These are phyloP conservation scores for Heritiera fomes DNA, from an alignment of 345 rosid genomes.

Conservation along the genomic window DNA sequence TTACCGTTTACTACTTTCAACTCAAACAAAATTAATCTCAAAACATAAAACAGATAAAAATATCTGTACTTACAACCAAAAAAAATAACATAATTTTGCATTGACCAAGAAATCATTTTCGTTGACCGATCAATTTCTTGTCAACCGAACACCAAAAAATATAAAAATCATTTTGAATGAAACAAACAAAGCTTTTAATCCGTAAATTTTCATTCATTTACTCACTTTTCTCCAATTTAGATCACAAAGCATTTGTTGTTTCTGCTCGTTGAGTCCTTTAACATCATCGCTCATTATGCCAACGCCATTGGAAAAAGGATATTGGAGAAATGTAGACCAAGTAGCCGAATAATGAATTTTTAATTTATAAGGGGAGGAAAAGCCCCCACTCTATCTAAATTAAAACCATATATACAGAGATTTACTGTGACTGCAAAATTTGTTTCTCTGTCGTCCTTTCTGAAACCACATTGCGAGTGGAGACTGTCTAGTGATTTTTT, in stretches of 20 bases:
- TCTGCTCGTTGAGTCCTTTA: no score
- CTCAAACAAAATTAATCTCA: no score
- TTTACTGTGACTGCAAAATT: slow-evolving; percentile 24
- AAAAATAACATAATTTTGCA: no score
- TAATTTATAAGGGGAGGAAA: not conserved
- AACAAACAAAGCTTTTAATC: no score
- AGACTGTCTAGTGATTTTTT: not conserved
- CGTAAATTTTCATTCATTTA: not conserved
- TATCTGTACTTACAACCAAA: no score
- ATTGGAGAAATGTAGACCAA: not conserved
- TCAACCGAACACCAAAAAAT: no score
- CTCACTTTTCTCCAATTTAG: not conserved
- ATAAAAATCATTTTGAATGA: no score
- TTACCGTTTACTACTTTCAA: no score
- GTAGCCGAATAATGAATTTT: not conserved
- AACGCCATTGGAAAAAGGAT: not conserved
- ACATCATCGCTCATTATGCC: not conserved
- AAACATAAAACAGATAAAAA: no score
- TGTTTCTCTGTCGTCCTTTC: slow-evolving; percentile 7
- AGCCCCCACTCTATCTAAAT: slow-evolving; percentile 7
- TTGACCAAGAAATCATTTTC: no score
- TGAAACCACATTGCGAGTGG: not conserved
- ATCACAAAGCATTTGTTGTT: no score
- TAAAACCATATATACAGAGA: slow-evolving; percentile 18
- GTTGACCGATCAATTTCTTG: no score